phyloP scores from a whole-genome alignment of 2,329 filamentous ascomycete genomes.

The Cercospora nicotianae region DNA sequence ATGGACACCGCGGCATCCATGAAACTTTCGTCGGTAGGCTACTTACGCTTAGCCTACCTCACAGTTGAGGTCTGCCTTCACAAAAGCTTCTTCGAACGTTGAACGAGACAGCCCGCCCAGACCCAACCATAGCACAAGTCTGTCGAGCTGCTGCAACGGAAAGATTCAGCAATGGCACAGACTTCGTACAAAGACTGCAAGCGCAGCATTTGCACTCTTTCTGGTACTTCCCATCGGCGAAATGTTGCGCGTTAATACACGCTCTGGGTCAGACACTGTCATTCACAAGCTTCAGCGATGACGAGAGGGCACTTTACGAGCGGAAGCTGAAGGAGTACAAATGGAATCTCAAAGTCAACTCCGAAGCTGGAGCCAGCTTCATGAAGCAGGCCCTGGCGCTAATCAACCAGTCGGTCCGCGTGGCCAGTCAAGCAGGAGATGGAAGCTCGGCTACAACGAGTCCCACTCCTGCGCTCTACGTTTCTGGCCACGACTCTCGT shows the following conservation, averaged over 20 bases:
- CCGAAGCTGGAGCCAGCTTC: conserved; percentile 46
- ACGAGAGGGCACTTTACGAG: conserved; percentile 41
- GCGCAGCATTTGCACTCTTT: conserved; percentile 50
- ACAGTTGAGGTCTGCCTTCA: conserved; percentile 50
- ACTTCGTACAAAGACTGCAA: conserved; percentile 47
- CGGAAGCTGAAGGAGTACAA: conserved; percentile 44
- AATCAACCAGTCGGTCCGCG: conserved; percentile 25
- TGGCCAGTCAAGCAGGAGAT: conserved; percentile 15
- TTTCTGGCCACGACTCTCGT: conserved; percentile 10
- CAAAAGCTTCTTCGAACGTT: conserved; percentile 44
- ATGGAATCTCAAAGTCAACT: conserved; percentile 46
- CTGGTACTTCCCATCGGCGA: conserved; percentile 50
- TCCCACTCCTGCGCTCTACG: conserved; percentile 17
- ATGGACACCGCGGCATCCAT: conserved; percentile 33
- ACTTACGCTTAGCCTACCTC: conserved; percentile 50
- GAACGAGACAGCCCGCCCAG: conserved; percentile 20
- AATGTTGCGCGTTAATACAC: conserved; percentile 46
- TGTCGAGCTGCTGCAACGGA: conserved; percentile 47
- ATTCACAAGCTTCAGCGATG: conserved; percentile 37
- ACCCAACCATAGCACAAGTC: conserved; percentile 39
- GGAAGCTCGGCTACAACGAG: conserved; percentile 22
- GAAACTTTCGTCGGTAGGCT: conserved; percentile 41
- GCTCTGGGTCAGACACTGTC: conserved; percentile 45
- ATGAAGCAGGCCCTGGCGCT: conserved; percentile 42
- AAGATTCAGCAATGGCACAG: conserved; percentile 47